A percentile compares a stretch with the other conserved stretches of the same genome.
Conservation (phyloP, 495 filamentous ascomycete genomes). For the Neurospora sp. region DNA sequence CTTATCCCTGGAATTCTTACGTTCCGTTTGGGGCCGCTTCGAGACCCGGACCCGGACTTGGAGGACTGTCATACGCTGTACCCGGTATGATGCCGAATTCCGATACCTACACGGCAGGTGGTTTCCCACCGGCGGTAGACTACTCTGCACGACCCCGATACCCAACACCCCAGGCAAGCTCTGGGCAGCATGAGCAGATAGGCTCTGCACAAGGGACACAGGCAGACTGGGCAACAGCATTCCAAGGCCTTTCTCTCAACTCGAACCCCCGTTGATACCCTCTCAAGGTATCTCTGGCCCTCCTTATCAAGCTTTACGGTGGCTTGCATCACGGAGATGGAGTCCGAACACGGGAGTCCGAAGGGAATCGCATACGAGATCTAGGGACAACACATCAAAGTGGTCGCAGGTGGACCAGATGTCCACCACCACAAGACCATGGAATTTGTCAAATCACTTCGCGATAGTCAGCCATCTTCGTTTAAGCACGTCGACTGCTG, state of each 20-base stretch:
- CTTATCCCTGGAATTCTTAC: conserved; percentile 36
- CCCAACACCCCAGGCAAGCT: conserved; percentile 26
- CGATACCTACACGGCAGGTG: conserved; percentile 28
- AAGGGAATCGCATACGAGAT: neutral
- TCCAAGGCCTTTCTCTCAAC: conserved; percentile 46
- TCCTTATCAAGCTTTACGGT: neutral
- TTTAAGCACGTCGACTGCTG: conserved; percentile 19
- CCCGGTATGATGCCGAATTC: conserved; percentile 30
- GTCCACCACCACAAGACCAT: conserved; percentile 13
- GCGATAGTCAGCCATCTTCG: conserved; percentile 5
- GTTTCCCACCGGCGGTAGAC: conserved; percentile 32
- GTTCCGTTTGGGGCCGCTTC: conserved; percentile 31
- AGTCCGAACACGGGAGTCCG: neutral
- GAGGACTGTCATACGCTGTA: conserved; percentile 11
- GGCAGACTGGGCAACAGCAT: conserved; percentile 35
- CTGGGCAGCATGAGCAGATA: conserved; percentile 28
- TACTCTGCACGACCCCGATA: conserved; percentile 35
- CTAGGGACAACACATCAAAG: neutral
- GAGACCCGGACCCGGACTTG: conserved; percentile 22
- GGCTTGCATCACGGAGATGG: neutral
- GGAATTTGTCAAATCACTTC: conserved; percentile 17
- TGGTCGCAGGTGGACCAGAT: neutral
- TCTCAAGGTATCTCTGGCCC: neutral
- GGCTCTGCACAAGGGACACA: conserved; percentile 24
- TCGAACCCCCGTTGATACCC: conserved; percentile 24